These are phyloP conservation scores for Nemania sp. DNA, from an alignment of 2,329 filamentous ascomycete species.

Conservation along the genomic window DNA sequence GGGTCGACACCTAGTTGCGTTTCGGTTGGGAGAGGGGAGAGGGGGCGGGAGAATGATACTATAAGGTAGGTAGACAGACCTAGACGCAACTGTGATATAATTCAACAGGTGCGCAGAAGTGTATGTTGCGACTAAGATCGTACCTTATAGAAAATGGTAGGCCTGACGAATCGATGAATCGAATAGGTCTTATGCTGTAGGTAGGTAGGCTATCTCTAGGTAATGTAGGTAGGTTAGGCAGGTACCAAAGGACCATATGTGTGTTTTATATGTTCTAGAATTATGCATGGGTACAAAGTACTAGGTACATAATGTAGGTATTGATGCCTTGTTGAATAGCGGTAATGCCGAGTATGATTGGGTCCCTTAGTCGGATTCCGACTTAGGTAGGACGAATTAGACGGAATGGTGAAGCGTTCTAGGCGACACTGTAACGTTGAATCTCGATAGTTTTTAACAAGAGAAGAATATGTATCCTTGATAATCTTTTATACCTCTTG, in stretches of 20 bases:
- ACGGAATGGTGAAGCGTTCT: background rate
- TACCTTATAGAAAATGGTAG: background rate
- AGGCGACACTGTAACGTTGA: background rate
- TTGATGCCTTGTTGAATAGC: too few species aligned
- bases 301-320: too few species aligned
- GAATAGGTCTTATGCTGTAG: background rate
- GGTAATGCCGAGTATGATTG: too few species aligned
- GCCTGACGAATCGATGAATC: too few species aligned
- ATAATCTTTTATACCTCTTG: background rate
- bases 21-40: background rate
- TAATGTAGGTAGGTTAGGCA: too few species aligned
- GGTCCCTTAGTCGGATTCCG: too few species aligned
- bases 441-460: background rate
- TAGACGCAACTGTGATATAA: background rate
- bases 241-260: too few species aligned
- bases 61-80: background rate
- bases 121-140: background rate
- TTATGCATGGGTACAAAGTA: too few species aligned
- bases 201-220: background rate
- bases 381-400: background rate
- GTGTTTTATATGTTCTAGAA: too few species aligned
- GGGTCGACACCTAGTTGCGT: constrained; percentile 14
- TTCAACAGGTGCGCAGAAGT: background rate
- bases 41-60: background rate
- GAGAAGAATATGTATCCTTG: background rate